Percentiles rank a stretch among this genome's conserved stretches.
Conservation (phyloP, 129 eudicot genomes). For the Flaveria linearis region DNA sequence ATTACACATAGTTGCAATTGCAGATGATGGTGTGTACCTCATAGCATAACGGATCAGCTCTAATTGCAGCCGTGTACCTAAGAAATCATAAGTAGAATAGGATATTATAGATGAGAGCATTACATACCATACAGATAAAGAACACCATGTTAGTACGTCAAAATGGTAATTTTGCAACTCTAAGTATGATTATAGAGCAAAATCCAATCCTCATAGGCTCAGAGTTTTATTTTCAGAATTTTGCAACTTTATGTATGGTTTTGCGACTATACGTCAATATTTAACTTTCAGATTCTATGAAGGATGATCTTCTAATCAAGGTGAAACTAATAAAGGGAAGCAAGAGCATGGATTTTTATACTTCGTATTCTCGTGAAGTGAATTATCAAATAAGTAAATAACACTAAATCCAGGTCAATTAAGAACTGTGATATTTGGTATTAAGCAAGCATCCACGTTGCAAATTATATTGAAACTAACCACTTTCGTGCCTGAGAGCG, state of each 20-base stretch:
- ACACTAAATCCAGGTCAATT: not conserved
- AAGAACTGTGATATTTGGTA: not conserved
- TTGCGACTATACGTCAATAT: too few species aligned
- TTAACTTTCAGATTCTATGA: not conserved
- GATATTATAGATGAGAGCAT: not conserved
- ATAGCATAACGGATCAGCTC: conserved; percentile 22
- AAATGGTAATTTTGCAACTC: conserved; percentile 9
- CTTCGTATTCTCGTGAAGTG: not conserved
- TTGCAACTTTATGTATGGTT: too few species aligned
- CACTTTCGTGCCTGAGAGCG: conserved; percentile 92
- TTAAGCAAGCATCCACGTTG: conserved; percentile 15
- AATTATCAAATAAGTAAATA: not conserved
- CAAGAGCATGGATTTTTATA: conserved; percentile 13
- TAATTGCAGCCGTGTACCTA: conserved; percentile 17
- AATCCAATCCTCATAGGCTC: not conserved
- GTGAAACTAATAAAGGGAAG: not conserved
- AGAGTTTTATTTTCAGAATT: too few species aligned
- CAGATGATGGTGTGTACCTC: not conserved
- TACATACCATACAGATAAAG: conserved; percentile 10
- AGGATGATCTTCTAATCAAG: not conserved
- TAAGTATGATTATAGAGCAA: conserved; percentile 1
- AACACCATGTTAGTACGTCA: not conserved
- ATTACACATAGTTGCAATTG: not conserved
- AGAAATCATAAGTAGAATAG: not conserved
- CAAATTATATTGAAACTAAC: conserved; percentile 48